Conservation (phyloP, 192 early-diverging fungal species). For the Mortierella hygrophila region DNA sequence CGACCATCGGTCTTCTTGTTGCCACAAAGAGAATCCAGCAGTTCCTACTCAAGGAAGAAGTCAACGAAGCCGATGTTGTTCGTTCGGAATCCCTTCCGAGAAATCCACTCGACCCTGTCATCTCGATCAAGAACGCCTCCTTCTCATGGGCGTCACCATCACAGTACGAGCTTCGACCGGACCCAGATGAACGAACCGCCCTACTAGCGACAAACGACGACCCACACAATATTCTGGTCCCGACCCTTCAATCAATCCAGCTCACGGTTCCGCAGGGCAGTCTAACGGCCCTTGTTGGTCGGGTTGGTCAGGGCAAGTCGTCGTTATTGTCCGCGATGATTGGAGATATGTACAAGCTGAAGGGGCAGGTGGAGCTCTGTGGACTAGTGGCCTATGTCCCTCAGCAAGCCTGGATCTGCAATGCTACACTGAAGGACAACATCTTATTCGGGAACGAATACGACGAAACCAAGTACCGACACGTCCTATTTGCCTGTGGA, state of each 20-base stretch:
- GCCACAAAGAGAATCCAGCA: constrained; percentile 65
- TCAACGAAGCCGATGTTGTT: constrained; percentile 24
- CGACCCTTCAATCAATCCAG: constrained; percentile 32
- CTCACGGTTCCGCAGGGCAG: constrained; percentile 55
- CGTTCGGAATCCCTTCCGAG: constrained; percentile 19
- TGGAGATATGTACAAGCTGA: constrained; percentile 85
- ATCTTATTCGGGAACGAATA: constrained; percentile 86
- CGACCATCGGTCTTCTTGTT: constrained; percentile 66
- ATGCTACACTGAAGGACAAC: constrained; percentile 90
- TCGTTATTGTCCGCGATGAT: constrained; percentile 67
- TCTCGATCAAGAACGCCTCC: constrained; percentile 19
- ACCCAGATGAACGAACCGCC: constrained; percentile 5
- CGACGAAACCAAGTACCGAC: constrained; percentile 70
- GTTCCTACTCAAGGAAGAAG: constrained; percentile 54
- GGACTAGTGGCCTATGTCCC: constrained; percentile 80
- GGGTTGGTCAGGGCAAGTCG: constrained; percentile 74
- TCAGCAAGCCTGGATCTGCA: constrained; percentile 97
- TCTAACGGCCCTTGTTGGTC: constrained; percentile 69
- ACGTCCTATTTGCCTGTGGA: constrained; percentile 76
- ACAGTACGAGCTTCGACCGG: neutral
- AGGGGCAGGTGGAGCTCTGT: constrained; percentile 73
- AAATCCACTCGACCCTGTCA: constrained; percentile 19
- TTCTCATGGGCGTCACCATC: constrained; percentile 18
- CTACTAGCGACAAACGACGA: constrained; percentile 3
- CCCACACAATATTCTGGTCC: neutral